Percentiles rank a stretch among this genome's conserved stretches.
Evolutionary conservation across 495 filamentous ascomycete genomes (phyloP).

Genomic region (Sordaria brevicollis): DNA sequence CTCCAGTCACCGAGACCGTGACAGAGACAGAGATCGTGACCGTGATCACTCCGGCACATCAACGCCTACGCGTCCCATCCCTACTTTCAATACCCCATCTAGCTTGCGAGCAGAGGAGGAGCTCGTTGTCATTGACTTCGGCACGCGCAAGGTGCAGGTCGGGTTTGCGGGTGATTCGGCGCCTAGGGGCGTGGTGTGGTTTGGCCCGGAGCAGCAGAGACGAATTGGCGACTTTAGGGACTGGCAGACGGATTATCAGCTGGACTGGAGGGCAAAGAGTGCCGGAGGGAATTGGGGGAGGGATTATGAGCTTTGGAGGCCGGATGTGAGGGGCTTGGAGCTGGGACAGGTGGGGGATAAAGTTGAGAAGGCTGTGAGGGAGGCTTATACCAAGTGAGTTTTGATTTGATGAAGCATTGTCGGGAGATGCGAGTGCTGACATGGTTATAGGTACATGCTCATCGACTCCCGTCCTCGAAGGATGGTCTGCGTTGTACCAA

Average conservation of each 20-base stretch:
- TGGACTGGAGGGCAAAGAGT: constrained; percentile 33
- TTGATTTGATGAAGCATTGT: neutral
- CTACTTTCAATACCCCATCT: constrained; percentile 62
- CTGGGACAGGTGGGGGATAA: constrained; percentile 77
- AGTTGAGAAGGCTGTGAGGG: constrained; percentile 71
- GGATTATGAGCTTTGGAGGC: constrained; percentile 71
- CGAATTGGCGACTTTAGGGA: constrained; percentile 73
- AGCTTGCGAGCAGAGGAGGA: constrained; percentile 78
- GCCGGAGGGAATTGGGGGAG: constrained; percentile 50
- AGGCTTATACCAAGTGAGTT: constrained; percentile 66
- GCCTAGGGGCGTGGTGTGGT: constrained; percentile 62
- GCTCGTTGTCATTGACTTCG: constrained; percentile 70
- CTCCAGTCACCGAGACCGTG: neutral
- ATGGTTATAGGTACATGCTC: constrained; percentile 51
- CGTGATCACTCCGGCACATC: constrained; percentile 31
- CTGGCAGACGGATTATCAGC: constrained; percentile 48
- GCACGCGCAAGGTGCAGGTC: constrained; percentile 64
- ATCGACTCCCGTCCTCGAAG: constrained; percentile 66
- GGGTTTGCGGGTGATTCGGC: constrained; percentile 75
- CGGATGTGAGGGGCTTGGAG: constrained; percentile 62
- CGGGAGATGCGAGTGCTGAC: neutral
- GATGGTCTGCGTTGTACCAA: constrained; percentile 61
- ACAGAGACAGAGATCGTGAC: constrained; percentile 3
- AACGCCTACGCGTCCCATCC: constrained; percentile 48
- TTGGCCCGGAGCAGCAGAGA: constrained; percentile 60